Conservation (phyloP, 1,139 yeast species). For the Pichia sp. region DNA sequence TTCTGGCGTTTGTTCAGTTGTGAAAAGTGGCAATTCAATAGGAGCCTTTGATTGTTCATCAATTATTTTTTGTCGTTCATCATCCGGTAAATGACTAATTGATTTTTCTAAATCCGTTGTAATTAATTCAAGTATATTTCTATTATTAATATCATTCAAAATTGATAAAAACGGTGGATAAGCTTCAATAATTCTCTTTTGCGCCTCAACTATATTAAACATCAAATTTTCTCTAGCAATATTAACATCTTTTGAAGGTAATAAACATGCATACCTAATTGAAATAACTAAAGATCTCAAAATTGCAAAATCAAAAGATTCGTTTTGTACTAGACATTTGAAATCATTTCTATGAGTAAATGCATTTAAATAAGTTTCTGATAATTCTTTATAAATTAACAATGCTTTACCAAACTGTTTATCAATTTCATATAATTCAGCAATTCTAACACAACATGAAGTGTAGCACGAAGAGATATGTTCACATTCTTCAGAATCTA, state of each 20-base stretch:
- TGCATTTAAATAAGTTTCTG: slow-evolving; percentile 13
- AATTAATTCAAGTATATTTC: slow-evolving; percentile 20
- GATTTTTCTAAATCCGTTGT: slow-evolving; percentile 16
- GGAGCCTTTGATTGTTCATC: slow-evolving; percentile 18
- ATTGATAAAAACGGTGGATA: slow-evolving; percentile 25
- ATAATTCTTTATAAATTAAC: slow-evolving; percentile 20
- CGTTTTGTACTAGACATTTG: slow-evolving; percentile 2
- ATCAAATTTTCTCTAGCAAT: slow-evolving; percentile 21
- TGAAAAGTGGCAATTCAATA: slow-evolving; percentile 20
- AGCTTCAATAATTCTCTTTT: slow-evolving; percentile 18
- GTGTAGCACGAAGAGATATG: slow-evolving; percentile 64
- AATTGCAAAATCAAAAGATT: slow-evolving; percentile 17
- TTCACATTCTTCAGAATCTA: slow-evolving; percentile 36
- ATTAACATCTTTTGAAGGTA: slow-evolving; percentile 16
- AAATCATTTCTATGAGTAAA: slow-evolving; percentile 14
- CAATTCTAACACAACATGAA: slow-evolving; percentile 77
- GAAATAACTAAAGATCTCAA: slow-evolving; percentile 21
- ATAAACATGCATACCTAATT: slow-evolving; percentile 21
- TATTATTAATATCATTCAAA: slow-evolving; percentile 21
- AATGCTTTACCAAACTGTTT: slow-evolving; percentile 23
- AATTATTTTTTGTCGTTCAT: slow-evolving; percentile 10
- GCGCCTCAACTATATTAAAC: slow-evolving; percentile 21
- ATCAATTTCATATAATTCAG: slow-evolving; percentile 55
- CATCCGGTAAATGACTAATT: slow-evolving; percentile 6
- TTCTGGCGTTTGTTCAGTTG: slow-evolving; percentile 20